Conservation (phyloP, 805 yeast genomes). For the Yamadazyma olivae region DNA sequence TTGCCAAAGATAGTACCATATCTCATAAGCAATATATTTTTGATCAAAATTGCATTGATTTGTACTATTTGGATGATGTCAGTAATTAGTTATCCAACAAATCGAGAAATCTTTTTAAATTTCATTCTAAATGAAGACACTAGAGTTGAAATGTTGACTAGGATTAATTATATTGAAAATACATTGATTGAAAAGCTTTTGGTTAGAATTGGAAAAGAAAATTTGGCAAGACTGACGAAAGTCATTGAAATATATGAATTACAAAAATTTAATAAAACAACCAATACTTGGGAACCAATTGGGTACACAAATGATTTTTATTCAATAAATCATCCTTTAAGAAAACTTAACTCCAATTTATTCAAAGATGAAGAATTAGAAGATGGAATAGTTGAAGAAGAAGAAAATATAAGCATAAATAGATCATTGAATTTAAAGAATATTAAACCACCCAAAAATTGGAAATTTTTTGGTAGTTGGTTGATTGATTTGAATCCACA, state of each 20-base stretch:
- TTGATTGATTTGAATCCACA: slow-evolving; percentile 59
- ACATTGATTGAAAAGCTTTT: slow-evolving; percentile 17
- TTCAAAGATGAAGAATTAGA: slow-evolving; percentile 14
- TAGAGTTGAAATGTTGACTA: slow-evolving; percentile 46
- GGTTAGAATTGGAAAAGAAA: slow-evolving; percentile 4
- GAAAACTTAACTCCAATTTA: slow-evolving; percentile 14
- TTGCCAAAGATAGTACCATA: slow-evolving; percentile 27
- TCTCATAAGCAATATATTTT: slow-evolving; percentile 24
- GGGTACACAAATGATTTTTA: slow-evolving; percentile 58
- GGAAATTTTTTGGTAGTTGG: slow-evolving; percentile 63
- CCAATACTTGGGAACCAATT: slow-evolving; percentile 60
- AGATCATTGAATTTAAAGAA: slow-evolving; percentile 17
- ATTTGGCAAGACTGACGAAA: slow-evolving; percentile 18
- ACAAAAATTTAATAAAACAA: slow-evolving; percentile 47
- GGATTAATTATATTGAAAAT: slow-evolving; percentile 49
- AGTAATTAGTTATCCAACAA: slow-evolving; percentile 49
- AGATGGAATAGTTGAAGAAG: slow-evolving; percentile 14
- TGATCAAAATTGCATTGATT: slow-evolving; percentile 30
- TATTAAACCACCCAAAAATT: slow-evolving; percentile 56
- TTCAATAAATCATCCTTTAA: slow-evolving; percentile 40
- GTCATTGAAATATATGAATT: slow-evolving; percentile 68
- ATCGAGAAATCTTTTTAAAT: slow-evolving; percentile 46
- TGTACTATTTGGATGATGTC: slow-evolving; percentile 48
- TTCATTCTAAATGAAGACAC: slow-evolving; percentile 62
- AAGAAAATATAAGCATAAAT: slow-evolving; percentile 12